A percentile compares a stretch with the other conserved stretches of the same genome.
Evolutionary conservation across 2,329 filamentous ascomycete genomes (phyloP).

Genomic region (Clarireedia hainanense): DNA sequence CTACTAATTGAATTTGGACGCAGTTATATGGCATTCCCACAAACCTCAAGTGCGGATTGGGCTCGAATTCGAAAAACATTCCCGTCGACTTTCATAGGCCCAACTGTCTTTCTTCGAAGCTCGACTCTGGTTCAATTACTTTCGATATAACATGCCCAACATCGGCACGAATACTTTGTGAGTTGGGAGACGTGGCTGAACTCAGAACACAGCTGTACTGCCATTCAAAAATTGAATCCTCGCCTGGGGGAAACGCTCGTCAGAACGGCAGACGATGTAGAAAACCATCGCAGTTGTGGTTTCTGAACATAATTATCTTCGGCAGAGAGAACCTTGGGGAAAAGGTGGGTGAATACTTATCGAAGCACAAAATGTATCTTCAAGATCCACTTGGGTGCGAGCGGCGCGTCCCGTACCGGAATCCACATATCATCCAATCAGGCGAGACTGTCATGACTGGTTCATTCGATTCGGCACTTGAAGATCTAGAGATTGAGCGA

Average conservation of each 20-base stretch:
- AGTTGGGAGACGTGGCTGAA: slow-evolving; percentile 4
- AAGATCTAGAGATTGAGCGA: slow-evolving; percentile 9
- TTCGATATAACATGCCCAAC: slow-evolving; percentile 1
- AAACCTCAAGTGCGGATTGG: too few species aligned
- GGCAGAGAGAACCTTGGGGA: slow-evolving; percentile 1
- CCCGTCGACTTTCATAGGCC: background rate
- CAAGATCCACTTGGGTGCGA: slow-evolving; percentile 14
- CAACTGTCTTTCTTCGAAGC: background rate
- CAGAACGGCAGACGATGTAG: background rate
- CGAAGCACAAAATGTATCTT: slow-evolving; percentile 8
- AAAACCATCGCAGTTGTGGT: slow-evolving; percentile 4
- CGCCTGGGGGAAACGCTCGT: background rate
- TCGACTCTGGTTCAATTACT: background rate
- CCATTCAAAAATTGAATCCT: slow-evolving; percentile 5
- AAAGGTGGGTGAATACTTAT: slow-evolving; percentile 10
- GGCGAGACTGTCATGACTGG: slow-evolving; percentile 8
- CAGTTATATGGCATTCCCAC: too few species aligned
- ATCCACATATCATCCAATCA: slow-evolving; percentile 11
- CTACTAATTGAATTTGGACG: too few species aligned
- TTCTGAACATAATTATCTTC: slow-evolving; percentile 11
- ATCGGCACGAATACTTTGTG: background rate
- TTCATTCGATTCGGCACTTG: slow-evolving; percentile 1
- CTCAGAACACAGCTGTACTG: slow-evolving; percentile 11
- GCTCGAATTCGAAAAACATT: background rate
- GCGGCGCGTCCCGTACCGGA: slow-evolving; percentile 8